These are phyloP conservation scores for Amanita inopinata DNA, from an alignment of 768 basidiomycete species.

Conservation along the genomic window DNA sequence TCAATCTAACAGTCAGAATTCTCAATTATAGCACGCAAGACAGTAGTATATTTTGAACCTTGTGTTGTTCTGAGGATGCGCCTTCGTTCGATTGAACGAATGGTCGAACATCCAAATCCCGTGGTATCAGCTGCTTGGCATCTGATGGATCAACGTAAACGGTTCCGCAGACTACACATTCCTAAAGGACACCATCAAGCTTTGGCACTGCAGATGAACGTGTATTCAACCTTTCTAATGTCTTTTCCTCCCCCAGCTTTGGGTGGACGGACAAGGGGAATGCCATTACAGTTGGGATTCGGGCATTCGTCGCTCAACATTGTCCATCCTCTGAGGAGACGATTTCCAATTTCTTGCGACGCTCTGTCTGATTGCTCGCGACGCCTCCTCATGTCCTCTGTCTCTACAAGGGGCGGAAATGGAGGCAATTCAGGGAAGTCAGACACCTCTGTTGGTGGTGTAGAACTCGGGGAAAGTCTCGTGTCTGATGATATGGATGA, in stretches of 20 bases:
- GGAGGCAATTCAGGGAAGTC: constrained; percentile 49
- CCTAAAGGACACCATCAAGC: constrained; percentile 29
- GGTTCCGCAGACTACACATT: constrained; percentile 67
- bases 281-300: constrained; percentile 57
- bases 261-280: constrained; percentile 78
- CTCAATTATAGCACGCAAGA: no score
- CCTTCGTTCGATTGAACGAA: no score
- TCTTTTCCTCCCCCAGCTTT: constrained; percentile 50
- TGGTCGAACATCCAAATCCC: neutral
- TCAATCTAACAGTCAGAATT: no score
- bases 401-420: constrained; percentile 56
- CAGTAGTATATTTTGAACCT: no score
- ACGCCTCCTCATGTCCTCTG: constrained; percentile 53
- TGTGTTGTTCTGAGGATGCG: no score
- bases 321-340: constrained; percentile 75
- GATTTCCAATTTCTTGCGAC: constrained; percentile 69
- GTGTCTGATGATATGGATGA: constrained; percentile 41
- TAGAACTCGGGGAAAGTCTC: constrained; percentile 52
- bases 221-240: constrained; percentile 47
- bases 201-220: neutral
- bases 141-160: constrained; percentile 48
- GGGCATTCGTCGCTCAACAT: constrained; percentile 87
- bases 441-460: constrained; percentile 71
- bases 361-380: constrained; percentile 77
- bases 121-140: neutral